Base-by-base conservation (phyloP, 2,329 filamentous ascomycete species). In the Ophiostoma fasciatum region DNA sequence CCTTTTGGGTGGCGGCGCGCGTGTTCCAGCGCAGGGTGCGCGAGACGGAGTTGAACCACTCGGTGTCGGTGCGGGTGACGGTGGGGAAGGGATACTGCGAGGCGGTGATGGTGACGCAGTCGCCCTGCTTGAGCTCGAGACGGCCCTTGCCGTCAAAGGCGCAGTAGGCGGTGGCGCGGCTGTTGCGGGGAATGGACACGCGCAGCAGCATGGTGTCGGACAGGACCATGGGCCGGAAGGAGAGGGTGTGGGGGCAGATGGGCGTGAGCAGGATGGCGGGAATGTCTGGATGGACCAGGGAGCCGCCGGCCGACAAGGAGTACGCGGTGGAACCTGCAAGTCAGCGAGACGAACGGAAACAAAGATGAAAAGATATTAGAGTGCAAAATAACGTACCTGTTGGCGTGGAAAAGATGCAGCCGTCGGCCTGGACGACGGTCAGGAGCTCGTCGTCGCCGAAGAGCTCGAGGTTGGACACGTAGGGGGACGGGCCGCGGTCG, bases 51-150 rank as follows among this genome's bases (percentile, higher is more conserved):
- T 94, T 82, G 53, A 98, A 94, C 90, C 90, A 98, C 56, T 98
- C 90, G 1, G 79, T 82, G 42, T 78, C 78, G 44, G 80, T 83
- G 45, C 84, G 81, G 39, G 92, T 83, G 29, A 98, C 88, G 1
- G 90, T 96, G 3, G 90, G 90, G 62, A 98, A 96, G 1, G 90
- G 90, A 51, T 94, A 98, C 54, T 93, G 85, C 21, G 82, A 92
- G 4, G 90, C 90, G 28, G 88, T 84, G 49, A 98, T 90, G 42
- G 88, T 94, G 54, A 98, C 90, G 49, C 88, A 82, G 59, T 98
- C 90, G 36, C 90, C 90, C 50, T 88, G 83, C 43, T 79, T 78
- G 25, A 98, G 74, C 58, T 98, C 88, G 29, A 98, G 74, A 34
- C 90, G 84, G 38, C 85, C 87, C 58, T 96, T 98, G 56, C 90